A percentile compares a stretch with the other conserved stretches of the same genome.
Evolutionary conservation across 768 basidiomycete genomes (phyloP).

Genomic region (Mycena vulgaris): DNA sequence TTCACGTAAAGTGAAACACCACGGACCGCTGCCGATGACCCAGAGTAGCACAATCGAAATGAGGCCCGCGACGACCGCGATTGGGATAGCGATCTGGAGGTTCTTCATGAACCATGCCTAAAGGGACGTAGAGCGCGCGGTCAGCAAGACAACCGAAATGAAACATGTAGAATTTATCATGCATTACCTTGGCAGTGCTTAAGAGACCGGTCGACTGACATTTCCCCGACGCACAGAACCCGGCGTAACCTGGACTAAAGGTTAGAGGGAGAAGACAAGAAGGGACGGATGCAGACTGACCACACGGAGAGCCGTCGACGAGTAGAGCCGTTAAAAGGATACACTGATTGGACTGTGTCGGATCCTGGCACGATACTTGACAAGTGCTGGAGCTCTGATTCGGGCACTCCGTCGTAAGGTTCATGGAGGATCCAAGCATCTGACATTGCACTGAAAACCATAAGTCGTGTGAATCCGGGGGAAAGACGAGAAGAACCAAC

Average conservation of each 20-base stretch:
- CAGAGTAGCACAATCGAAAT: constrained; percentile 72
- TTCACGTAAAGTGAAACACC: background rate
- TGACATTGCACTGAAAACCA: constrained; percentile 77
- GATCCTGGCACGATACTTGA: constrained; percentile 87
- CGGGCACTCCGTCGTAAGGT: constrained; percentile 77
- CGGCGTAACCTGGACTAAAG: constrained; percentile 72
- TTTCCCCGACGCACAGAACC: constrained; percentile 72
- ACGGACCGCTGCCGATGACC: constrained; percentile 61
- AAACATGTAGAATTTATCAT: too few relatives aligned
- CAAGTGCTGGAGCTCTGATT: constrained; percentile 75
- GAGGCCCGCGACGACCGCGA: constrained; percentile 80
- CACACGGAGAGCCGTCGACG: constrained; percentile 89
- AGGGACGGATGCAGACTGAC: constrained; percentile 55
- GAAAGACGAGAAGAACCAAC: constrained; percentile 57
- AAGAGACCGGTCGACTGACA: constrained; percentile 75
- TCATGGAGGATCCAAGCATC: constrained; percentile 79
- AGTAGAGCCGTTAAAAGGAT: constrained; percentile 79
- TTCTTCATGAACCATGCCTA: constrained; percentile 85
- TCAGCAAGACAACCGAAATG: constrained; percentile 13
- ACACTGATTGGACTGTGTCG: constrained; percentile 71
- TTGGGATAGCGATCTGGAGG: constrained; percentile 84
- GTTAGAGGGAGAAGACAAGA: constrained; percentile 26
- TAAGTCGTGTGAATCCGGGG: constrained; percentile 22
- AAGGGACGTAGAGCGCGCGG: constrained; percentile 20
- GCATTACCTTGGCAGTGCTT: constrained; percentile 72